Evolutionary conservation across 2,329 filamentous ascomycete genomes (phyloP), one percentile per base, ranked within the genome.

Genomic region (Monosporascus ibericus): DNA sequence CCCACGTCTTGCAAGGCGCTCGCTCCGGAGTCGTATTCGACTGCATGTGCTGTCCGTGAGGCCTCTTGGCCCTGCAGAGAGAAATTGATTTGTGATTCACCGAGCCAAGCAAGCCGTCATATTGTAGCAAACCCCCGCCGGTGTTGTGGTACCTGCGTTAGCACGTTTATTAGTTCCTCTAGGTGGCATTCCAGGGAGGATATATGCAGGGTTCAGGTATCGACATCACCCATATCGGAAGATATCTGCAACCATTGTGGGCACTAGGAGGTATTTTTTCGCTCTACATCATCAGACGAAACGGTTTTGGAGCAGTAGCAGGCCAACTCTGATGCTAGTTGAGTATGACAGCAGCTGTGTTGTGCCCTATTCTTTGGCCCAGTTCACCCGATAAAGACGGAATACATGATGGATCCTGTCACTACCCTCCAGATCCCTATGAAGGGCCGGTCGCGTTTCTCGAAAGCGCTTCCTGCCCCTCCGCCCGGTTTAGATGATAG

Each of bases 381-480:
- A 48, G 52, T 54, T 53, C 54, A 48, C 39, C 58, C 56, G 53
- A 54, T 57, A 60, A 54, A 55, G 44, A 63, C 62, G 60, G 60
- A 60, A 27, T 46, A 25, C 42, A 27, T 46, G 38, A 55, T 55
- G 53, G 48, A 55, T 48, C 47, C 55, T 51, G 50, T 55, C 52
- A 50, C 58, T 52, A 60, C 60, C 50, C 63, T 67, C 52, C 59
- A 62, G 54, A 52, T 64, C 66, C 65, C 67, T 17, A 68, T 64
- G 62, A 66, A 75, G 57, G 76, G 76, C 60, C 69, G 72, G 51
- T 82, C 79, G 60, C 78, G 79, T 65, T 80, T 79, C 68, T 81
- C 79, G 63, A 83, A 83, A 68, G 79, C 78, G 36, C 69, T 83
- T 57, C 80, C 79, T 36, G 70, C 72, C 51, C 75, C 77, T 62